Conservation (phyloP, 2,329 filamentous ascomycete genomes). For the Aspergillus glaucus region DNA sequence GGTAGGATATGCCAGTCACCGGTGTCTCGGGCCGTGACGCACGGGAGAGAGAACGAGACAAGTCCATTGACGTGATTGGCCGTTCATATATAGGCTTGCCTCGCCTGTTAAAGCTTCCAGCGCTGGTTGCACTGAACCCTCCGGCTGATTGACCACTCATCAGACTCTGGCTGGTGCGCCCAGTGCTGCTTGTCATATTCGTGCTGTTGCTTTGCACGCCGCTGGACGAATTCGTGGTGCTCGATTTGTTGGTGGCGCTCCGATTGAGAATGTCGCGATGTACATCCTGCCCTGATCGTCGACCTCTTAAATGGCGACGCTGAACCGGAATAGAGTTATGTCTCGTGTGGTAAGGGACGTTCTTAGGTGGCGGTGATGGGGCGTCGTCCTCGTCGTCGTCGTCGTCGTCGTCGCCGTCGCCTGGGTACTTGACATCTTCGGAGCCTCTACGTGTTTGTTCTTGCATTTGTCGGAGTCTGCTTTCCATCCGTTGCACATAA, state of each 20-base stretch:
- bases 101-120: constrained; percentile 81
- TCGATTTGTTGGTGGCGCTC: constrained; percentile 85
- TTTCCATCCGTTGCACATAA: constrained; percentile 91
- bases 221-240: constrained; percentile 69
- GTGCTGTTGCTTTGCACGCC: constrained; percentile 63
- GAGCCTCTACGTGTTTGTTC: constrained; percentile 38
- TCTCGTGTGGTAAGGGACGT: constrained; percentile 36
- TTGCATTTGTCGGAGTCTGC: constrained; percentile 66
- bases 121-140: constrained; percentile 89
- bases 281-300: constrained; percentile 64
- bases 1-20: constrained; percentile 76
- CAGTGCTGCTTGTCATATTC: constrained; percentile 61
- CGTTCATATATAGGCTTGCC: constrained; percentile 42
- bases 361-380: constrained; percentile 59
- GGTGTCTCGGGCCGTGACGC: constrained; percentile 45
- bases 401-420: constrained; percentile 38
- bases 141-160: constrained; percentile 93
- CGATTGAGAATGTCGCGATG: constrained; percentile 63
- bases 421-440: constrained; percentile 48
- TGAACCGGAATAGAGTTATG: constrained; percentile 38
- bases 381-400: constrained; percentile 40
- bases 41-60: constrained; percentile 31
- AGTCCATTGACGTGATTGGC: constrained; percentile 40
- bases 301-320: constrained; percentile 31
- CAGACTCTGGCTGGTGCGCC: constrained; percentile 73